Evolutionary conservation across 768 basidiomycete species (phyloP).

Genomic region (Auricularia heimuer): DNA sequence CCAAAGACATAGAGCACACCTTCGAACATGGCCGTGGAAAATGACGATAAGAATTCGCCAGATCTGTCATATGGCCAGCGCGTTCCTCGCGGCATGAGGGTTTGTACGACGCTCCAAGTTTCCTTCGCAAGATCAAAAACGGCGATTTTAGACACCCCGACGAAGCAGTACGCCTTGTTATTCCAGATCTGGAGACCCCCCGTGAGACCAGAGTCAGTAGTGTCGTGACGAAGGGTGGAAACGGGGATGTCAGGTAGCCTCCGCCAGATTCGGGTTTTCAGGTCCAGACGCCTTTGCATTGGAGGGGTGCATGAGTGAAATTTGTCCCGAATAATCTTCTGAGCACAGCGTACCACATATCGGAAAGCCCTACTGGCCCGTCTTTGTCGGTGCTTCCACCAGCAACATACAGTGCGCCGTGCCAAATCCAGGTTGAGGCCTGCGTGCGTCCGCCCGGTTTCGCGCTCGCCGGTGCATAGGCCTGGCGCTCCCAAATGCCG

Average conservation of each 20-base stretch:
- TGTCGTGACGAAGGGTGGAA: not conserved
- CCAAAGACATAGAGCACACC: constrained; percentile 32
- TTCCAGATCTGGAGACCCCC: constrained; percentile 16
- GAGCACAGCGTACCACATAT: constrained; percentile 11
- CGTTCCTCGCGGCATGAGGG: constrained; percentile 13
- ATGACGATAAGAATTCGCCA: constrained; percentile 7
- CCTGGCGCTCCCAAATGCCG: not conserved
- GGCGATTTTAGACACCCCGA: constrained; percentile 21
- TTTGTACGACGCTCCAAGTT: constrained; percentile 23
- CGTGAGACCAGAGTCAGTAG: not conserved
- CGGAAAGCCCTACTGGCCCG: constrained; percentile 10
- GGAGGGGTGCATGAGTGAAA: not conserved
- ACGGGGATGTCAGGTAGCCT: constrained; percentile 11
- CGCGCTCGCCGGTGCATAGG: constrained; percentile 15
- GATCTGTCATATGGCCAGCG: constrained; percentile 12
- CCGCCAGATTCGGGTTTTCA: constrained; percentile 12
- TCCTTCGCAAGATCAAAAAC: constrained; percentile 29
- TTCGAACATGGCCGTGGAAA: constrained; percentile 14
- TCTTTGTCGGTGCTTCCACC: constrained; percentile 13
- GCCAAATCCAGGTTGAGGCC: constrained; percentile 16
- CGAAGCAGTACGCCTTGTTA: constrained; percentile 29
- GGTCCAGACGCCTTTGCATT: constrained; percentile 4
- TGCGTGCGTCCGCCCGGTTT: constrained; percentile 19
- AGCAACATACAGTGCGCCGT: constrained; percentile 9
- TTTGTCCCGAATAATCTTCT: not conserved